phyloP scores from a whole-genome alignment of 169 alveolate genomes.

The Plasmodium chabaudi region DNA sequence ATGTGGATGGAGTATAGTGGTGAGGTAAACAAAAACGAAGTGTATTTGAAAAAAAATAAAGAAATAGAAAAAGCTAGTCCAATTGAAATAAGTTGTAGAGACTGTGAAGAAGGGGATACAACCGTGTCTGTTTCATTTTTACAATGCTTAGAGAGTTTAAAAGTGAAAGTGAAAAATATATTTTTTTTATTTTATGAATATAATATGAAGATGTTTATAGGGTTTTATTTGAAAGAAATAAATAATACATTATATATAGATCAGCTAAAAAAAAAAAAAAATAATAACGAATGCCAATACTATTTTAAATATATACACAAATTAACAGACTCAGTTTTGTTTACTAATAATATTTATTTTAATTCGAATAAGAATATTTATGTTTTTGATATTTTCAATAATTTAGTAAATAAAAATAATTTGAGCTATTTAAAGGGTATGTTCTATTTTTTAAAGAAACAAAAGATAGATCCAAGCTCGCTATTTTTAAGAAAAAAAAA shows the following conservation, averaged over 20 bases:
- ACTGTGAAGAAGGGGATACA: neutral
- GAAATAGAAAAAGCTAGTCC: neutral
- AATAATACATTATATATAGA: too few species aligned
- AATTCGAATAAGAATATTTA: neutral
- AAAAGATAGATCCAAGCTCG: neutral
- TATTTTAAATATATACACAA: slow-evolving; percentile 3
- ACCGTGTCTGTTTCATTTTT: neutral
- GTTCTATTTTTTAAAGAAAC: slow-evolving; percentile 11
- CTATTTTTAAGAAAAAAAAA: too few species aligned
- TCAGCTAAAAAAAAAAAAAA: neutral
- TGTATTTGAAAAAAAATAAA: too few species aligned
- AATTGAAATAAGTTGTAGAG: neutral
- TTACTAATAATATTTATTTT: slow-evolving; percentile 13
- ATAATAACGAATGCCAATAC: neutral
- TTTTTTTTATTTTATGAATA: slow-evolving; percentile 8
- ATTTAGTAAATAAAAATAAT: neutral
- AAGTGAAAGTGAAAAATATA: slow-evolving; percentile 7
- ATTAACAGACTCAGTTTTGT: neutral
- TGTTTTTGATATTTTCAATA: slow-evolving; percentile 16
- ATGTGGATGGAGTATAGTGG: neutral
- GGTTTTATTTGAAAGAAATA: neutral
- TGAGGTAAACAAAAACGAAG: neutral
- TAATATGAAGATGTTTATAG: slow-evolving; percentile 22
- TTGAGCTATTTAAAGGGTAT: neutral
- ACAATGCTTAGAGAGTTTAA: neutral